These are phyloP conservation scores for Aspergillus conjunctus DNA, from an alignment of 495 filamentous ascomycete species.

Conservation along the genomic window DNA sequence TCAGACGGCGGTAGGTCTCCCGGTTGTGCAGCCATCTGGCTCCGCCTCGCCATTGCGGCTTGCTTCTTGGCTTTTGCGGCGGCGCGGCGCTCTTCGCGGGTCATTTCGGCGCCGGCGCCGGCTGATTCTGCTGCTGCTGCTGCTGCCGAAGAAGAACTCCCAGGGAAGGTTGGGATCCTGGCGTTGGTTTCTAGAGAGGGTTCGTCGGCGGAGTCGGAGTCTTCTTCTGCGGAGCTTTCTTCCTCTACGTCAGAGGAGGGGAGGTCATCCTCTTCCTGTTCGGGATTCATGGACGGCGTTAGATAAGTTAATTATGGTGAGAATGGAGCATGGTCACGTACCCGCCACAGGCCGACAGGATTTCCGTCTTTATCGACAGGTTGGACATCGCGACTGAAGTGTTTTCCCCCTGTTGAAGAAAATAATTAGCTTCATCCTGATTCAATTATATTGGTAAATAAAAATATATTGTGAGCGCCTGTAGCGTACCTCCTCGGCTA, in stretches of 20 bases:
- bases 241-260: constrained; percentile 45
- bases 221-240: constrained; percentile 45
- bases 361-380: constrained; percentile 86
- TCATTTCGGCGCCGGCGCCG: constrained; percentile 49
- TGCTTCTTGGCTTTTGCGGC: constrained; percentile 91
- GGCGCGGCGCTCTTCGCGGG: constrained; percentile 83
- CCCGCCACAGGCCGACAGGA: constrained; percentile 73
- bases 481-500: constrained; percentile 76
- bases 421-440: background rate
- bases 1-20: constrained; percentile 81
- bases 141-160: constrained; percentile 4
- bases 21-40: constrained; percentile 63
- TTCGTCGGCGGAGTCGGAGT: no score
- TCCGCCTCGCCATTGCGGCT: constrained; percentile 75
- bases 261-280: constrained; percentile 51
- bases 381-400: constrained; percentile 86
- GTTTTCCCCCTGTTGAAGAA: constrained; percentile 72
- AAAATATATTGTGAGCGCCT: background rate
- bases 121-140: constrained; percentile 36
- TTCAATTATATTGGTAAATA: no score
- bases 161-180: no score
- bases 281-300: background rate
- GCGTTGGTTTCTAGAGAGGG: no score
- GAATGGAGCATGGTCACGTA: constrained; percentile 37
- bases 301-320: background rate